Evolutionary conservation across 129 eudicot genomes (phyloP).

Genomic region (Tagetes patula): DNA sequence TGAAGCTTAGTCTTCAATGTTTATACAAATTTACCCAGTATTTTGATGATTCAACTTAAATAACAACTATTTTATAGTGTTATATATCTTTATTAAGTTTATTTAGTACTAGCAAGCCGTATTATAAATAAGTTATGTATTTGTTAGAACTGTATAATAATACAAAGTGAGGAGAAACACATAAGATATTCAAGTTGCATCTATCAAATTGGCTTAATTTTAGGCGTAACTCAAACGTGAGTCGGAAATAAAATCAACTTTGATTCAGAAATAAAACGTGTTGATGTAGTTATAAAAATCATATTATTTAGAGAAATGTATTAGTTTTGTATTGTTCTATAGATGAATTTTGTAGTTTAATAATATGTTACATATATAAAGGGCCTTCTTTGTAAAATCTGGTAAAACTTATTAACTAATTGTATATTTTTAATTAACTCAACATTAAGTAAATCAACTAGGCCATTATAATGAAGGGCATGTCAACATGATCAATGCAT

Average conservation of each 20-base stretch:
- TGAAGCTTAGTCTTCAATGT: too few relatives aligned
- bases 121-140: neutral
- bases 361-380: neutral
- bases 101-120: too few relatives aligned
- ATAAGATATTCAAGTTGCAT: neutral
- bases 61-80: neutral
- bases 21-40: neutral
- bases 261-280: too few relatives aligned
- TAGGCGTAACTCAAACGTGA: neutral
- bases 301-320: too few relatives aligned
- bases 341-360: too few relatives aligned
- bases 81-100: too few relatives aligned
- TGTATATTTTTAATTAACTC: neutral
- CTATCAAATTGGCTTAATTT: too few relatives aligned
- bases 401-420: neutral
- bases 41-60: neutral
- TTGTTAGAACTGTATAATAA: neutral
- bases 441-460: neutral
- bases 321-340: too few relatives aligned
- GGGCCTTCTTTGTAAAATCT: neutral
- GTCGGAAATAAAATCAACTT: too few relatives aligned
- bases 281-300: too few relatives aligned
- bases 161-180: neutral
- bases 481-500: neutral
- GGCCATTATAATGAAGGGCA: neutral